Base-by-base conservation (phyloP, 352 stramenopile genomes). In the Aphanomyces invadans region DNA sequence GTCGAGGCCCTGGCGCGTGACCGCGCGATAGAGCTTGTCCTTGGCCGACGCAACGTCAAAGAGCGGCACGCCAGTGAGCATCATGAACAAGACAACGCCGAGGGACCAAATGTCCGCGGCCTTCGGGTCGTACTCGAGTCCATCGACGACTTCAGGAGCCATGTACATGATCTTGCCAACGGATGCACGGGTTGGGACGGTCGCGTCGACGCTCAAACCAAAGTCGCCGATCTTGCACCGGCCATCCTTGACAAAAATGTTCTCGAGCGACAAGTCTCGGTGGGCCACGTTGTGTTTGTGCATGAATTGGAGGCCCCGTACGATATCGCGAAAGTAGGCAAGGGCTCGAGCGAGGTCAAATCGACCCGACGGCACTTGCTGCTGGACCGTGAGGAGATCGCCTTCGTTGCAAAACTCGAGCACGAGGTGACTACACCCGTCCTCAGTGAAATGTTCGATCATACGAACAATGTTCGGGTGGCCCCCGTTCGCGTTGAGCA, bases 41-140 rank as follows among this genome's bases (percentile, higher is more conserved):
- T 81, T 82, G n/a, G 69, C 45, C 33, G 79, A 79, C 3, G 95
- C 88, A 68, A 81, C 78, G 70, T 97, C 90, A 62, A 97, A 98
- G 10, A 92, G 90, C 26, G 92, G 91, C 17, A 96, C 86, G 42
- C 89, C 94, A 28, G 92, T 95, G 29, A 98, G 76, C 67, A 98
- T 81, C 33, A 98, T 97, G 73, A 98, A 98, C 56, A 98, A 85
- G 55, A 96, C 85, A 32, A 98, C 84, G 21, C 89, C 95, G 12
- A 83, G 73, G 3, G 95, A 95, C 93, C 93, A 98, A 42, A 98
- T 75, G 71, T 98, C 94, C 38, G 93, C 85, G 12, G 81, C 74
- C 65, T 90, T 95, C 3, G 92, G 92, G 79, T 99, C 92, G 76
- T 98, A 98, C 32, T 72, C 48, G 28, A 19, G 12, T 9, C 62